phyloP scores from a whole-genome alignment of 805 yeast genomes.

The Kodamaea hsintzibuensis region DNA sequence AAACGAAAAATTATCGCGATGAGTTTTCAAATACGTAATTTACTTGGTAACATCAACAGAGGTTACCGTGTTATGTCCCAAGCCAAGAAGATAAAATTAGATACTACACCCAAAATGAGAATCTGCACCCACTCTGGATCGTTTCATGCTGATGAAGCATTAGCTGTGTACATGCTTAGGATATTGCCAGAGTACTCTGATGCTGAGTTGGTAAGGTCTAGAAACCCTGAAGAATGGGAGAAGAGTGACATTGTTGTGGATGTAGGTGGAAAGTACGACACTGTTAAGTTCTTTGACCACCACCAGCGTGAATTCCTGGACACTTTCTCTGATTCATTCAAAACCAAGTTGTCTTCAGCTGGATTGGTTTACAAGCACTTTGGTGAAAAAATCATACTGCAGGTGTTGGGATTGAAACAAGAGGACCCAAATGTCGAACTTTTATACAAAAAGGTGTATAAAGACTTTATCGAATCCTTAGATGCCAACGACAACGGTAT shows the following conservation, averaged over 20 bases:
- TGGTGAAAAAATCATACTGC: conserved; percentile 67
- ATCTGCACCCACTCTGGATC: conserved; percentile 92
- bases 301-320: conserved; percentile 91
- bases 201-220: conserved; percentile 75
- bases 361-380: conserved; percentile 89
- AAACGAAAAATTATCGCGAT: conserved; percentile 3
- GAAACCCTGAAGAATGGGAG: conserved; percentile 83
- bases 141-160: conserved; percentile 95
- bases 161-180: conserved; percentile 86
- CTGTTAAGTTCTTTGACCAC: conserved; percentile 85
- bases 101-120: conserved; percentile 21
- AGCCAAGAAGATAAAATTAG: conserved; percentile 20
- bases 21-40: neutral
- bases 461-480: conserved; percentile 83
- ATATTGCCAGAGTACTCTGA: conserved; percentile 66
- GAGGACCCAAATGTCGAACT: conserved; percentile 51
- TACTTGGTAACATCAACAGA: conserved; percentile 8
- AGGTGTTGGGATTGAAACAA: conserved; percentile 45
- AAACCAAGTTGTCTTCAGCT: conserved; percentile 88
- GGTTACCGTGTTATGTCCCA: conserved; percentile 18
- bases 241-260: conserved; percentile 90
- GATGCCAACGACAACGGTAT: conserved; percentile 98
- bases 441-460: conserved; percentile 75
- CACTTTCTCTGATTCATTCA: conserved; percentile 60
- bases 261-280: conserved; percentile 90